Evolutionary conservation across 352 stramenopile species (phyloP), one percentile per base, ranked within the genome.

Genomic region (Phytopythium kandeliae): DNA sequence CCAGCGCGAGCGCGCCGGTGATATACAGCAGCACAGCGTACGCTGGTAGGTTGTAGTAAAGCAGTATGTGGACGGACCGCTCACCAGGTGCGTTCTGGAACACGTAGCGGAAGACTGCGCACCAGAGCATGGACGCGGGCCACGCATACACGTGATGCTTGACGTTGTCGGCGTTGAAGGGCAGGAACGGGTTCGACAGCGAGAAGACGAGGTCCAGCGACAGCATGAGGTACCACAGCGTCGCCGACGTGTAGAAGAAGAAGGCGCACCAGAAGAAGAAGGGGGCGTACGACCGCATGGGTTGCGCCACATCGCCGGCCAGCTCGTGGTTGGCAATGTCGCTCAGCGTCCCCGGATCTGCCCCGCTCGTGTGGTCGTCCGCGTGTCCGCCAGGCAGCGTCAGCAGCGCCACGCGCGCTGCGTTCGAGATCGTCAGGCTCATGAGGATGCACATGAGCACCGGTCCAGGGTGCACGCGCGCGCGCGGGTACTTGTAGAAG

Each of bases 231-330:
- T 77, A 88, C 83, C 83, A 93, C 43, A 92, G 82, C 24, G 80
- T 92, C 30, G 74, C 54, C 16, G 83, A 69, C 38, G 80, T 90
- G 54, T 65, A 65, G 65, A 93, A 90, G 77, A 92, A 93, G 56
- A 90, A 86, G 48, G 75, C 69, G 57, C 67, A 72, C 83, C 83
- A 93, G 57, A 93, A 93, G 68, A 91, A 89, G 57, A 89, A 84
- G 11, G 69, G 53, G 21, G 76, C 63, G 59, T 89, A 89, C 17
- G 55, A 50, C 46, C 74, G 71, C 42, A 86, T 37, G 33, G 24
- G 47, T 7, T 42, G 47, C 3, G 43, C 48, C 31, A 63, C 38
- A 17, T 57, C 51, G 30, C 69, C 59, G 0, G 58, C 48, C 3
- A 89, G 54, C 46, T 86, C 68, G 13, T 65, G 45, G 63, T 86